Conservation (phyloP, 108 stramenopile species). For the Nannochloropsis gaditana region DNA sequence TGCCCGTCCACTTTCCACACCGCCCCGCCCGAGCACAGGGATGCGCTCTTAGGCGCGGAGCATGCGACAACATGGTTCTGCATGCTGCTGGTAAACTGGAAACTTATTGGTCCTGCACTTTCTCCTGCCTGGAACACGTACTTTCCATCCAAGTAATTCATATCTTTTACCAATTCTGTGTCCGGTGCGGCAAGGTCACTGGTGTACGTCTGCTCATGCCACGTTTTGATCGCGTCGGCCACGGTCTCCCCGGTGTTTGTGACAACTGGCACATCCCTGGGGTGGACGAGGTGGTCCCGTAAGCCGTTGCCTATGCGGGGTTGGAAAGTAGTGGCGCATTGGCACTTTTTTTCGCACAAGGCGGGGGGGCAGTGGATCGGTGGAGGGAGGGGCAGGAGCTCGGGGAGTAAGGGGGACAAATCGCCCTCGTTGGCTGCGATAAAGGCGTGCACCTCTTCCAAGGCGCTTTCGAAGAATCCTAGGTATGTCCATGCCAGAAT, state of each 20-base stretch:
- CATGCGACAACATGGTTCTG: background rate
- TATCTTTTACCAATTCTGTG: background rate
- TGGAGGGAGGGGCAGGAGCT: background rate
- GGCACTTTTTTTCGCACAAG: background rate
- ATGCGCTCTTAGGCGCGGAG: background rate
- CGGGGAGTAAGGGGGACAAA: background rate
- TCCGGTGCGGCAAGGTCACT: background rate
- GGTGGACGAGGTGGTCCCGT: background rate
- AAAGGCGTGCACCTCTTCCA: background rate
- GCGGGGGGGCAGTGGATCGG: background rate
- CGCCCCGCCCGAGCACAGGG: background rate
- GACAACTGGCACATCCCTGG: background rate
- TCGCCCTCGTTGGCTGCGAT: background rate
- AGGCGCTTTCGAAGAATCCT: constrained; percentile 1
- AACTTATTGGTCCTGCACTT: background rate
- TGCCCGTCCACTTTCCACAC: background rate
- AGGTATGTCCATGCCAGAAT: constrained; percentile 9
- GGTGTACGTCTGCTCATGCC: background rate
- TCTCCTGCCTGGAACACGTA: background rate
- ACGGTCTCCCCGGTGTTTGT: background rate
- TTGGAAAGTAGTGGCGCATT: background rate
- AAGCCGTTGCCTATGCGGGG: background rate
- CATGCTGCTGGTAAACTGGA: background rate
- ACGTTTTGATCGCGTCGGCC: background rate
- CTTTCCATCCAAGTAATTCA: background rate